Conservation (phyloP, 331 rosid genomes). For the Prunus yedoensis region DNA sequence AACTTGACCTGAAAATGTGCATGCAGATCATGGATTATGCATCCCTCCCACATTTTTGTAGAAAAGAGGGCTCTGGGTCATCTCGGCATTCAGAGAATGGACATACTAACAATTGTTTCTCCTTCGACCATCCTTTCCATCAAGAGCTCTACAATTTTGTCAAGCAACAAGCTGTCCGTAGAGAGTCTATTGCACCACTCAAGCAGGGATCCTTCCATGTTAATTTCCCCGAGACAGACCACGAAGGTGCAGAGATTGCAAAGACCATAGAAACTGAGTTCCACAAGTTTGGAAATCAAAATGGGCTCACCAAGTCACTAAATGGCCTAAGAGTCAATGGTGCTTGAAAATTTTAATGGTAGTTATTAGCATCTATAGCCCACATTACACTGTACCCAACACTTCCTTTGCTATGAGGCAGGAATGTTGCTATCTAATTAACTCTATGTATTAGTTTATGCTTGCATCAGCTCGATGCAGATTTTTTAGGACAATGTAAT, state of each 20-base stretch:
- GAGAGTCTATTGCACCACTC: slow-evolving; percentile 45
- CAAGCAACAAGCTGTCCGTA: slow-evolving; percentile 49
- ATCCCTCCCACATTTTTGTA: slow-evolving; percentile 89
- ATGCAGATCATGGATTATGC: slow-evolving; percentile 77
- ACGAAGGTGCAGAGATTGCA: slow-evolving; percentile 56
- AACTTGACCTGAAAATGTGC: slow-evolving; percentile 17
- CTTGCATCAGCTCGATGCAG: slow-evolving; percentile 54
- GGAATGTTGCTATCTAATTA: slow-evolving; percentile 24
- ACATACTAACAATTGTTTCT: slow-evolving; percentile 59
- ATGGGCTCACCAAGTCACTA: slow-evolving; percentile 44
- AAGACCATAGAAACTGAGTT: slow-evolving; percentile 67
- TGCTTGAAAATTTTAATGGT: slow-evolving; percentile 29
- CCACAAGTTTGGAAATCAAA: slow-evolving; percentile 61
- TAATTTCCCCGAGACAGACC: slow-evolving; percentile 72
- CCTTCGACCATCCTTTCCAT: slow-evolving; percentile 65
- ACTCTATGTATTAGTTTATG: slow-evolving; percentile 29
- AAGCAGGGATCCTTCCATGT: slow-evolving; percentile 80
- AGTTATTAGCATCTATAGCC: not conserved
- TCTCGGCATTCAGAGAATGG: slow-evolving; percentile 48
- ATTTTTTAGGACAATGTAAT: slow-evolving; percentile 14
- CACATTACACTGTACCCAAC: not conserved
- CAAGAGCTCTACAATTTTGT: slow-evolving; percentile 65
- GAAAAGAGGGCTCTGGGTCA: slow-evolving; percentile 67
- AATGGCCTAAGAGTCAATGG: slow-evolving; percentile 44
- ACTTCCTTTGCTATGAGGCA: slow-evolving; percentile 4